Base-by-base conservation (phyloP, 2,329 filamentous ascomycete species). In the Pseudophaeomoniella oleicola region DNA sequence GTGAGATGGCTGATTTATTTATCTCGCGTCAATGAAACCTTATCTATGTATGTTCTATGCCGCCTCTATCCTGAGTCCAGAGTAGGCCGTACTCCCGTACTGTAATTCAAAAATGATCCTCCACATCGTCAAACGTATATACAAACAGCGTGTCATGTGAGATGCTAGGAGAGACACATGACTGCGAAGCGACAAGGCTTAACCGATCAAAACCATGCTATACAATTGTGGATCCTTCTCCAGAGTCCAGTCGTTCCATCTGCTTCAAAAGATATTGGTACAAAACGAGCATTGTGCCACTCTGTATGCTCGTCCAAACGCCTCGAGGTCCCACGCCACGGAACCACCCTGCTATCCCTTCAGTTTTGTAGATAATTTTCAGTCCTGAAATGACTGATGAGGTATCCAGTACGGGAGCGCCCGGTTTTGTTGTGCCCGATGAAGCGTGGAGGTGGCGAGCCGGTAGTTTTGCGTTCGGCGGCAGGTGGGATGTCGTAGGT, bases 291-390 rank as follows among this genome's bases (percentile, higher is more conserved):
- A 96, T 96, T 46, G 85, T 93, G 30, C 87, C 83, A 52, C 83
- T 94, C 64, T 98, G 90, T 39, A 96, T 84, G 51, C 88, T 94
- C 15, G 90, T 98, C 90, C 90, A 98, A 11, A 96, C 84, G 39
- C 80, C 80, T 37, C 90, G 75, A 2, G 90, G 90, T 0, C 88
- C 88, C 2, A 98, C 88, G 16, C 90, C 90, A 39, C 90, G 75
- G 60, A 98, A 98, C 78, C 85, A 92, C 2, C 90, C 92, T 2
- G 72, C 72, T 12, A 96, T 48, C 1, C 90, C 90, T 59, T 98
- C 90, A 4, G 81, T 84, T 46, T 73, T 76, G 62, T 96, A 98
- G 49, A 98, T 92, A 45, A 94, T 71, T 47, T 70, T 76, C 27
- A 98, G 62, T 1, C 88, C 90, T 2, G 75, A 85, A 37, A 88